phyloP scores from a whole-genome alignment of 495 filamentous ascomycete genomes.

The Neurospora discreta region DNA sequence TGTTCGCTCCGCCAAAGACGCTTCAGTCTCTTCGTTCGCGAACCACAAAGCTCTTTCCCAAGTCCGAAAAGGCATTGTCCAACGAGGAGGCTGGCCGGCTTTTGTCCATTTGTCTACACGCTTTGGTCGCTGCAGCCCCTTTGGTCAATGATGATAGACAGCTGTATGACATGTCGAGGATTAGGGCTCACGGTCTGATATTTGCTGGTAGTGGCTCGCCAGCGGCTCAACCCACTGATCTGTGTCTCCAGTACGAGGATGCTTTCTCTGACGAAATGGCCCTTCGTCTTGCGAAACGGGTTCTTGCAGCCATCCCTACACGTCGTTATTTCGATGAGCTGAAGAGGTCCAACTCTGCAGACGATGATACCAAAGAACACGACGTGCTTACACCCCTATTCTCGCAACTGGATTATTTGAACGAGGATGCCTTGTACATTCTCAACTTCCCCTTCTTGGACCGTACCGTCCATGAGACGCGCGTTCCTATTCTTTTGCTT shows the following conservation, averaged over 20 bases:
- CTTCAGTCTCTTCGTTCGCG: slow-evolving; percentile 35
- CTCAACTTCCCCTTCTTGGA: slow-evolving; percentile 38
- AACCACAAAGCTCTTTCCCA: slow-evolving; percentile 30
- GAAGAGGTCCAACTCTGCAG: slow-evolving; percentile 16
- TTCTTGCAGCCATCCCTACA: slow-evolving; percentile 40
- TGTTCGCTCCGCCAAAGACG: slow-evolving; percentile 55
- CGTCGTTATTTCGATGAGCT: slow-evolving; percentile 37
- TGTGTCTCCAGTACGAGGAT: slow-evolving; percentile 45
- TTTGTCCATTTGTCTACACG: slow-evolving; percentile 42
- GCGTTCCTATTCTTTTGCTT: slow-evolving; percentile 47
- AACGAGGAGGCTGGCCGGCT: slow-evolving; percentile 37
- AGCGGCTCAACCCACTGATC: slow-evolving; percentile 28
- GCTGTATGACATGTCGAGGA: slow-evolving; percentile 41
- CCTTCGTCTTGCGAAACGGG: slow-evolving; percentile 36
- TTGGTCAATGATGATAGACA: slow-evolving; percentile 30
- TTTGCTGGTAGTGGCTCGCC: slow-evolving; percentile 24
- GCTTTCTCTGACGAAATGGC: slow-evolving; percentile 41
- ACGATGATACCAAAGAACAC: slow-evolving; percentile 17
- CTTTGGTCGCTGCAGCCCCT: slow-evolving; percentile 40
- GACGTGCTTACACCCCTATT: slow-evolving; percentile 37
- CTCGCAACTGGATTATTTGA: slow-evolving; percentile 35
- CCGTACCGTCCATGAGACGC: slow-evolving; percentile 36
- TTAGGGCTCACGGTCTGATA: slow-evolving; percentile 34
- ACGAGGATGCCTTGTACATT: slow-evolving; percentile 24
- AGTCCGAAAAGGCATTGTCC: slow-evolving; percentile 22